Percentiles rank a stretch among this genome's conserved stretches.
phyloP scores from a whole-genome alignment of 805 yeast species.

The Cyberlindnera lachancei region DNA sequence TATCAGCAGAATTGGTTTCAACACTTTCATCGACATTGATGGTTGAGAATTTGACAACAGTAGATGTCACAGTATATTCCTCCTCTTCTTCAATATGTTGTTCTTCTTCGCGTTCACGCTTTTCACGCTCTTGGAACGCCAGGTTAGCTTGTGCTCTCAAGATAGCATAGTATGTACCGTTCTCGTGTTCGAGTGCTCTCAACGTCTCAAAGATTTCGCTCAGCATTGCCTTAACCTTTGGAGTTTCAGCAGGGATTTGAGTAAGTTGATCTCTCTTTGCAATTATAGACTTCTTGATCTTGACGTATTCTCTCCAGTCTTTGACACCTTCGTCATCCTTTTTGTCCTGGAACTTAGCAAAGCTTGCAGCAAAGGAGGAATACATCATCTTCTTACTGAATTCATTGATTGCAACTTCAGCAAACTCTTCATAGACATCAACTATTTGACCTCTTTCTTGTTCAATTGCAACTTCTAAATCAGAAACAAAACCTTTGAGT shows the following conservation, averaged over 20 bases:
- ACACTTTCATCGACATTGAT: conserved; percentile 11
- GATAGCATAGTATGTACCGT: conserved; percentile 51
- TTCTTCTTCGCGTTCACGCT: conserved; percentile 26
- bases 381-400: conserved; percentile 53
- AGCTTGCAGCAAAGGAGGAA: conserved; percentile 17
- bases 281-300: conserved; percentile 47
- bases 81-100: conserved; percentile 11
- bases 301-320: conserved; percentile 57
- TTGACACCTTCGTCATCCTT: conserved; percentile 33
- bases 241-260: conserved; percentile 25
- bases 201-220: conserved; percentile 32
- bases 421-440: conserved; percentile 68
- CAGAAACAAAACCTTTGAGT: conserved; percentile 23
- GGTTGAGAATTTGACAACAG: conserved; percentile 11
- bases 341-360: conserved; percentile 14
- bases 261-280: conserved; percentile 47
- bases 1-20: conserved; percentile 10
- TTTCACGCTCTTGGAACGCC: conserved; percentile 49
- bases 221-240: conserved; percentile 25
- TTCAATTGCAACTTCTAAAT: conserved; percentile 27
- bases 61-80: conserved; percentile 10
- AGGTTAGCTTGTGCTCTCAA: conserved; percentile 51
- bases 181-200: conserved; percentile 46
- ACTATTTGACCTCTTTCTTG: conserved; percentile 38
- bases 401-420: conserved; percentile 57